Evolutionary conservation across 345 rosid species (phyloP).

Genomic region (Carallia pectinifolia): DNA sequence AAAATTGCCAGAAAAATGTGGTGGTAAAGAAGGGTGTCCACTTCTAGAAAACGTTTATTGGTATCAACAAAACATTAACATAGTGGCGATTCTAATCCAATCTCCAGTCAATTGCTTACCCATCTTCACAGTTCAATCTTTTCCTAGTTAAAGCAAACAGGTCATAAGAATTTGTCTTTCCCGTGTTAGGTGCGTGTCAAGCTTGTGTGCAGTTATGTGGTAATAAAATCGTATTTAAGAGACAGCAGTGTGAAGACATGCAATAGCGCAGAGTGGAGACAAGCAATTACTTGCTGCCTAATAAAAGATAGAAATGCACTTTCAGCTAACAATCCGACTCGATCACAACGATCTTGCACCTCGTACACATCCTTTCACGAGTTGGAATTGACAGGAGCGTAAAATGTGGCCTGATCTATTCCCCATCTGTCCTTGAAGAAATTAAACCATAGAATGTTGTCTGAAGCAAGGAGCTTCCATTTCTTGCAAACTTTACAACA

Average conservation of each 20-base stretch:
- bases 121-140: background rate
- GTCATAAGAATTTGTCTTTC: background rate
- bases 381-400: constrained; percentile 35
- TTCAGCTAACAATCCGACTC: constrained; percentile 50
- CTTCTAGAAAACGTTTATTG: no score
- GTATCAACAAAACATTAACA: no score
- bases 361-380: constrained; percentile 56
- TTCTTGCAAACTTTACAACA: constrained; percentile 51
- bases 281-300: background rate
- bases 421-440: constrained; percentile 64
- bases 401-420: constrained; percentile 40
- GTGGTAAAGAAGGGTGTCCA: no score
- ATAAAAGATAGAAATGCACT: background rate
- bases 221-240: no score
- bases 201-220: background rate
- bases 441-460: constrained; percentile 41
- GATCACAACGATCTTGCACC: constrained; percentile 59
- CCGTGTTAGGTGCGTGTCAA: no score
- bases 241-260: background rate
- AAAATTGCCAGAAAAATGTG: no score
- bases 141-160: no score
- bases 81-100: background rate
- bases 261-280: background rate
- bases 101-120: background rate
- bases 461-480: constrained; percentile 51